Evolutionary conservation across 805 yeast species (phyloP), one percentile per base, ranked within the genome.

Genomic region (Wilhelminamyces savonicus): DNA sequence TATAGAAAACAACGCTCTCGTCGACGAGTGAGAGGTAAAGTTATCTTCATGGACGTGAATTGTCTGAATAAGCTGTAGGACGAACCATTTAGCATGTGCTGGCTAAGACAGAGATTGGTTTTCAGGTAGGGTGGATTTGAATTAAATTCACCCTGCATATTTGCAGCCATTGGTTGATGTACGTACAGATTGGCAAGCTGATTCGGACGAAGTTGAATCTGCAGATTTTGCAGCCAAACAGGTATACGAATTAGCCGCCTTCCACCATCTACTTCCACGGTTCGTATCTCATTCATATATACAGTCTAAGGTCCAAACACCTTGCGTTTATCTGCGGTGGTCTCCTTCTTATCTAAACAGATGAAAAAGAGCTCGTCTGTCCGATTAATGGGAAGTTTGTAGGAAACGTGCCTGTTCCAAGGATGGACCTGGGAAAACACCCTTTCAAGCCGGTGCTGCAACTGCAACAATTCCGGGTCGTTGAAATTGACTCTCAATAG

Each of bases 401-500:
- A 23, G 8, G 31, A 16, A 7, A 32, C 41, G 16, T 27, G 25
- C 8, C 33, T 30, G 20, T 32, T 31, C 48, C 54, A 48, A 17
- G 34, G 31, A 1, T 37, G 24, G 4, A 63, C 65, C 2, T 27
- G 16, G 9, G 44, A 30, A 33, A 64, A 64, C 11, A 55, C 57
- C 30, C 29, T 37, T 2, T 24, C 13, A 7, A 59, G 32, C 11
- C 65, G 36, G 5, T 34, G 26, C 10, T 43, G 37, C 9, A 61
- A 43, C 3, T 59, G 25, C 5, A 23, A 39, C 23, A 59, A 29
- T 31, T 60, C 67, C 1, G 52, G 43, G 33, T 64, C 65, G 3
- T 37, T 32, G 4, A 33, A 16, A 24, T 53, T 43, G 1, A 58
- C 54, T 7, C 29, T 24, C 7, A 52, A 31, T 16, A 64, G 31